Evolutionary conservation across 805 yeast genomes (phyloP).

Genomic region (Kodamaea nitidulidarum): DNA sequence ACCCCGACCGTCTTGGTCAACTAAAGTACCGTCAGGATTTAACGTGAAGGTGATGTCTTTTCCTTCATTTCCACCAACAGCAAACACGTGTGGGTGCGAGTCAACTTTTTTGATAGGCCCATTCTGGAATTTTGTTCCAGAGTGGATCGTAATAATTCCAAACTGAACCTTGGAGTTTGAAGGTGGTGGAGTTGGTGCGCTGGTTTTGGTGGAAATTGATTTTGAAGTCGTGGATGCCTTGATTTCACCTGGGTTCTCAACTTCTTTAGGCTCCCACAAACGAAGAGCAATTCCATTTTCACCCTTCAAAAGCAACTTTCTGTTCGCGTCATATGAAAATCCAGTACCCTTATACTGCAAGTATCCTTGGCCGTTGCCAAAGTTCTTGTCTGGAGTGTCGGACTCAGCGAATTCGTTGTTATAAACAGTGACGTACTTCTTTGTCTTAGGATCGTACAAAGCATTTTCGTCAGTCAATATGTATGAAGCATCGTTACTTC

Average conservation of each 20-base stretch:
- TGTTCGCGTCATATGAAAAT: background rate
- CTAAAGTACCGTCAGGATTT: constrained; percentile 24
- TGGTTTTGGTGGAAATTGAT: background rate
- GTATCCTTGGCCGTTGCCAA: constrained; percentile 13
- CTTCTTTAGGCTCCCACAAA: constrained; percentile 1
- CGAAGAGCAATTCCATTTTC: background rate
- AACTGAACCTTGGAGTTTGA: constrained; percentile 11
- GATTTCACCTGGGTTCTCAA: constrained; percentile 1
- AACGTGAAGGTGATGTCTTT: constrained; percentile 21
- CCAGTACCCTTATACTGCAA: constrained; percentile 8
- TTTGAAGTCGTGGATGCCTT: too few relatives aligned
- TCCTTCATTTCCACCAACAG: constrained; percentile 32
- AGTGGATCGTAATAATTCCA: constrained; percentile 19
- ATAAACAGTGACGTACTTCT: constrained; percentile 15
- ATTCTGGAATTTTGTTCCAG: constrained; percentile 26
- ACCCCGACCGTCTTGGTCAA: constrained; percentile 29
- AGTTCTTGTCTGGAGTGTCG: constrained; percentile 10
- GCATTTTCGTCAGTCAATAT: constrained; percentile 22
- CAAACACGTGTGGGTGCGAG: constrained; percentile 30
- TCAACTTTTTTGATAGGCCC: constrained; percentile 24
- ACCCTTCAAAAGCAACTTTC: background rate
- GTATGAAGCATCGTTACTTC: constrained; percentile 12
- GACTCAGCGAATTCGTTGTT: constrained; percentile 7
- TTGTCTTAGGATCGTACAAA: constrained; percentile 16
- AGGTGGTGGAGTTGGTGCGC: constrained; percentile 2